These are phyloP conservation scores for Nannizziopsis arthrosporioides DNA, from an alignment of 2,329 filamentous ascomycete genomes.

Conservation along the genomic window DNA sequence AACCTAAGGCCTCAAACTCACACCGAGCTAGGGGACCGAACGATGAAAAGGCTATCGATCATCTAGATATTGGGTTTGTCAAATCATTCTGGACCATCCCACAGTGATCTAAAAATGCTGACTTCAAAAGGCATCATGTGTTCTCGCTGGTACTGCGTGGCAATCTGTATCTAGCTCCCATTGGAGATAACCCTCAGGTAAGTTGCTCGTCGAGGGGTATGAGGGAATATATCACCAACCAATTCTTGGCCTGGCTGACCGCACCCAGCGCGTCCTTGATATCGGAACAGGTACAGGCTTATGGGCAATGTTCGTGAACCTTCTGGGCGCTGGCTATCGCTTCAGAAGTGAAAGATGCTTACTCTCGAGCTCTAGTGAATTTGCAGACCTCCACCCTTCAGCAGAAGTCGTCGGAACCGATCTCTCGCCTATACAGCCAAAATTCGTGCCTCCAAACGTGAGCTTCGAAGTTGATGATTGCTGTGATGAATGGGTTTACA, in stretches of 20 bases:
- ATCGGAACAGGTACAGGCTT: constrained; percentile 37
- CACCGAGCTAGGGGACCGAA: constrained; percentile 6
- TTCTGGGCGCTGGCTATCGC: not conserved
- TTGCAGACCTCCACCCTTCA: constrained; percentile 31
- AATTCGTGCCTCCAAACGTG: constrained; percentile 49
- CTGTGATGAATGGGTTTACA: constrained; percentile 48
- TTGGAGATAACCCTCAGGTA: constrained; percentile 23
- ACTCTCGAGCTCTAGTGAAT: constrained; percentile 23
- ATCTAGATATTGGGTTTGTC: constrained; percentile 25
- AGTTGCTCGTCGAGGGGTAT: not conserved
- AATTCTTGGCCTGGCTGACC: not conserved
- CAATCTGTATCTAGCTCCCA: constrained; percentile 29
- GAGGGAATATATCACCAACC: too few relatives aligned
- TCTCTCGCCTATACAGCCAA: constrained; percentile 17
- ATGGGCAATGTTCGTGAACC: constrained; percentile 28
- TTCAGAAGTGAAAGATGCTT: not conserved
- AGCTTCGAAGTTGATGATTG: constrained; percentile 52
- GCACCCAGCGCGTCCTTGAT: constrained; percentile 33
- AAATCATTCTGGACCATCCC: not conserved
- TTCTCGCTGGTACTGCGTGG: constrained; percentile 36
- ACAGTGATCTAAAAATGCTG: not conserved
- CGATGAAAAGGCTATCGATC: constrained; percentile 13
- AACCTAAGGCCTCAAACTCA: not conserved
- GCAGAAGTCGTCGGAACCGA: constrained; percentile 29
- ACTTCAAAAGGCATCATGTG: constrained; percentile 41